phyloP scores from a whole-genome alignment of 1,139 yeast genomes.

The Nakaseomyces bracarensis region DNA sequence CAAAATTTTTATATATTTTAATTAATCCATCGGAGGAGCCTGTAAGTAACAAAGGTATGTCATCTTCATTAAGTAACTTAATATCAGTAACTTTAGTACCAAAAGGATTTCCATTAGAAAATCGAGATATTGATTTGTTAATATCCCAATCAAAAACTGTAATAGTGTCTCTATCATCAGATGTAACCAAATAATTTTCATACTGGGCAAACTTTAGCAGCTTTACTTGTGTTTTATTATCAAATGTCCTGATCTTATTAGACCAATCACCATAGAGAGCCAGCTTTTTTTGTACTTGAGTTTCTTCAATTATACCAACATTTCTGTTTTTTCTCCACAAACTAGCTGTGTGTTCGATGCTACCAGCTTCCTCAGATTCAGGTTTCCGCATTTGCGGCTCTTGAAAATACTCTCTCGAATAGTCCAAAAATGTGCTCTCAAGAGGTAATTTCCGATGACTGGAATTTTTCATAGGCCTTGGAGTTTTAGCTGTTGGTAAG shows the following conservation, averaged over 20 bases:
- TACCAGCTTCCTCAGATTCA: conserved; percentile 90
- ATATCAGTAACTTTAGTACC: conserved; percentile 86
- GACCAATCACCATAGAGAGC: conserved; percentile 87
- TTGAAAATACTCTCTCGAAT: conserved; percentile 87
- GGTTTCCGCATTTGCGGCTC: conserved; percentile 90
- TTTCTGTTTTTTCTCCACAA: conserved; percentile 88
- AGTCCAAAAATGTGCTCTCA: conserved; percentile 72
- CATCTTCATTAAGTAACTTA: conserved; percentile 86
- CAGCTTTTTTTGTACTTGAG: conserved; percentile 81
- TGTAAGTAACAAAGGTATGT: conserved; percentile 69
- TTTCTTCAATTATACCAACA: conserved; percentile 75
- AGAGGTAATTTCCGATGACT: conserved; percentile 39
- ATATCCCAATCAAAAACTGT: conserved; percentile 86
- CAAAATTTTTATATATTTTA: conserved; percentile 73
- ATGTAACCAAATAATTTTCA: conserved; percentile 72
- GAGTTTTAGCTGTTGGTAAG: conserved; percentile 35
- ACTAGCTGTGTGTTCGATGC: conserved; percentile 72
- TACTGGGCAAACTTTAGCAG: conserved; percentile 78
- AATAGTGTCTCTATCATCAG: conserved; percentile 78
- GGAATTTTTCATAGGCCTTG: conserved; percentile 35
- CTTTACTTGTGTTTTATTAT: conserved; percentile 74
- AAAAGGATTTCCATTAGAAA: conserved; percentile 77
- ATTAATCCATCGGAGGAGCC: conserved; percentile 94
- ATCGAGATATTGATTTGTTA: conserved; percentile 49
- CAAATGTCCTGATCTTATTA: conserved; percentile 49